Conservation (phyloP, 345 rosid species). For the Leavenworthia alabamica region DNA sequence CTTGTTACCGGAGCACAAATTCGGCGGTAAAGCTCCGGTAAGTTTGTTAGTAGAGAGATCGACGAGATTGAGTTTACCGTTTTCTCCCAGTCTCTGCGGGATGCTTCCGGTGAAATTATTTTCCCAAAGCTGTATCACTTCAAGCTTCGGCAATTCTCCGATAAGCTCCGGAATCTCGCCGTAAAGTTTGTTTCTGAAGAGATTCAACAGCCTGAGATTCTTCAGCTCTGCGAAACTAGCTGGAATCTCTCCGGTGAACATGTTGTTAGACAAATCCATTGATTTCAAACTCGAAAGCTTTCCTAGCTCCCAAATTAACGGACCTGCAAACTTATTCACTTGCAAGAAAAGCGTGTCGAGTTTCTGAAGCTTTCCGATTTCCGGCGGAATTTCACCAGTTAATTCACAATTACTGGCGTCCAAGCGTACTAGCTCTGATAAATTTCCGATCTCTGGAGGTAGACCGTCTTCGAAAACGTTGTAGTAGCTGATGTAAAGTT, state of each 20-base stretch:
- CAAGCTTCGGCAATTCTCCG: constrained; percentile 62
- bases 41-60: constrained; percentile 84
- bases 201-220: constrained; percentile 66
- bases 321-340: constrained; percentile 63
- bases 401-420: constrained; percentile 70
- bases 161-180: constrained; percentile 76
- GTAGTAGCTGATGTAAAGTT: constrained; percentile 81
- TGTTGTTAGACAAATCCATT: constrained; percentile 82
- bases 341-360: constrained; percentile 82
- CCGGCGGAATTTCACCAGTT: constrained; percentile 60
- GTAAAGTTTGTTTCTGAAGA: constrained; percentile 76
- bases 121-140: constrained; percentile 89
- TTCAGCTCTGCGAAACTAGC: constrained; percentile 43
- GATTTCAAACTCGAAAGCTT: constrained; percentile 62
- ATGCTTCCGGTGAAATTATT: constrained; percentile 78
- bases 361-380: constrained; percentile 55
- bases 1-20: constrained; percentile 61
- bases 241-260: constrained; percentile 75
- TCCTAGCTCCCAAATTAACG: constrained; percentile 55
- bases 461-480: constrained; percentile 56
- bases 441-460: constrained; percentile 76
- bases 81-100: constrained; percentile 56
- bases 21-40: constrained; percentile 64
- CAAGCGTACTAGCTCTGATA: constrained; percentile 51
- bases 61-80: constrained; percentile 46